These are phyloP conservation scores for Zangia roseola DNA, from an alignment of 768 basidiomycete species.

Conservation along the genomic window DNA sequence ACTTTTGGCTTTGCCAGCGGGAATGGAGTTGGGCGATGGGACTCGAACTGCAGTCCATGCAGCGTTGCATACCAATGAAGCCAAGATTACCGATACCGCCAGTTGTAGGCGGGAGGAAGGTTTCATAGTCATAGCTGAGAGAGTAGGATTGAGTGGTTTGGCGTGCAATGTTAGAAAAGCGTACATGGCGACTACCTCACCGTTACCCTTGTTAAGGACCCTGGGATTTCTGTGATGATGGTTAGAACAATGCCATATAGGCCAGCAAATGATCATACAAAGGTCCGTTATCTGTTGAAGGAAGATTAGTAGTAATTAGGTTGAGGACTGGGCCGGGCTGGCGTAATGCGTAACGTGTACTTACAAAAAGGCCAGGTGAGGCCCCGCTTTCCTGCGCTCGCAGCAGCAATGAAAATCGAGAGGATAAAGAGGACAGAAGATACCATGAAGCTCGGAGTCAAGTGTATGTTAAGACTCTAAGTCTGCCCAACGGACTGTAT, in stretches of 20 bases:
- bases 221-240: slow-evolving; percentile 23
- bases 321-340: background rate
- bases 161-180: background rate
- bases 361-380: slow-evolving; percentile 38
- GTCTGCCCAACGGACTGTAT: slow-evolving; percentile 3
- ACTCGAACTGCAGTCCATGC: slow-evolving; percentile 36
- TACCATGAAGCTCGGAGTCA: slow-evolving; percentile 18
- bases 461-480: background rate
- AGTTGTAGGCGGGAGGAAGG: slow-evolving; percentile 24
- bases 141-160: background rate
- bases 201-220: slow-evolving; percentile 31
- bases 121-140: slow-evolving; percentile 39
- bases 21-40: slow-evolving; percentile 31
- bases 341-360: background rate
- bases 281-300: slow-evolving; percentile 22
- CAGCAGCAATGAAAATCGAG: slow-evolving; percentile 13
- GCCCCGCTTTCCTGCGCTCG: slow-evolving; percentile 37
- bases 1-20: slow-evolving; percentile 32
- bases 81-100: no score
- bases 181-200: slow-evolving; percentile 36
- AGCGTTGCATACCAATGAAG: no score
- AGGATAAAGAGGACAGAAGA: slow-evolving; percentile 15
- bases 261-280: slow-evolving; percentile 24
- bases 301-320: background rate
- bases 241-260: background rate